Evolutionary conservation across 2,329 filamentous ascomycete species (phyloP), one percentile per base, ranked within the genome.

Genomic region (Helicocarpus griseus): DNA sequence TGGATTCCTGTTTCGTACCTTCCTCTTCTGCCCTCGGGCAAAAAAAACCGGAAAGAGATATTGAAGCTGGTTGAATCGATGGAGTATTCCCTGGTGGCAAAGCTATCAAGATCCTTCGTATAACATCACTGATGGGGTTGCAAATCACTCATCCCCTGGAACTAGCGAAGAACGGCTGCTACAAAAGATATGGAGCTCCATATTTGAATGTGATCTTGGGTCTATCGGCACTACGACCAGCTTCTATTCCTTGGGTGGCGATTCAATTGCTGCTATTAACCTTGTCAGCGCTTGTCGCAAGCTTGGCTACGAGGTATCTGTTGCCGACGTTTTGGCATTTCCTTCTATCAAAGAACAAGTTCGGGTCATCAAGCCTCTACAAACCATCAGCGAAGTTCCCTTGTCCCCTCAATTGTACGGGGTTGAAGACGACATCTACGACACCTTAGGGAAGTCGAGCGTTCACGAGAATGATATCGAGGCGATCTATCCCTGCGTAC

Each of bases 131-230:
- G 19, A 79, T 78, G 1, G 56, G 70, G 0, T 69, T 76, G 1
- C 76, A 0, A 70, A 84, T 2, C 62, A 68, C 0, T 61, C 80
- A 0, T 61, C 77, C 0, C 51, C 62, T 3, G 58, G 64, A 0
- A 66, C 73, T 0, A 73, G 94, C 31, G 70, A 68, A 9, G 77
- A 78, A 28, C 82, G 82, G 69, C 83, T 81, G 0, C 87, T 88
- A 0, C 85, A 29, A 44, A 28, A 19, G 5, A 29, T 13, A 14
- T 47, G 44, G 44, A 19, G 17, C 29, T 35, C 29, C 31, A 24
- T 47, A 33, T 35, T 47, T 28, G n/a, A 14, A 5, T 24, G 28
- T 24, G 5, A 24, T 11, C n/a, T 2, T 22, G 29, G 35, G 14
- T 22, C 44, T n/a, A 7, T 47, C 31, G 29, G 44, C 11, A 33